A percentile compares a stretch with the other conserved stretches of the same genome.
Evolutionary conservation across 441 rosid genomes (phyloP).

Genomic region (Pelargonium cotyledonis): DNA sequence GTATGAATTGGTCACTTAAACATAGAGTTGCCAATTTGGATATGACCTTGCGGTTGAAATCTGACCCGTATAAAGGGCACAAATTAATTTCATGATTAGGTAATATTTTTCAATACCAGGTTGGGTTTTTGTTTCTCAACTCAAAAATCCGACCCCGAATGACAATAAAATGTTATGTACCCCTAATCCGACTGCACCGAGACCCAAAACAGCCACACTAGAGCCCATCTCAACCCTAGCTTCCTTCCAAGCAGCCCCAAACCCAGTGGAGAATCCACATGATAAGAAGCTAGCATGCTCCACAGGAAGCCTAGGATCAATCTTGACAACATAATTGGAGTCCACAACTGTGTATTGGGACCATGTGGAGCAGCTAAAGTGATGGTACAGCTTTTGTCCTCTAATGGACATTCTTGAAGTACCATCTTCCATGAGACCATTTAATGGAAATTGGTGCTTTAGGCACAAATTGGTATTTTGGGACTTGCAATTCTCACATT

Average conservation of each 20-base stretch:
- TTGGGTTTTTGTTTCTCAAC: too few species aligned
- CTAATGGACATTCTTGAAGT: neutral
- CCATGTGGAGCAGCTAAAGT: neutral
- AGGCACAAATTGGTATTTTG: neutral
- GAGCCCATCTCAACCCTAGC: constrained; percentile 48
- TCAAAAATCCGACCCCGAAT: too few species aligned
- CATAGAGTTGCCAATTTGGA: neutral
- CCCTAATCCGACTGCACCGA: constrained; percentile 65
- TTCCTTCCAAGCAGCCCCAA: constrained; percentile 58
- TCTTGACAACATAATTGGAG: constrained; percentile 24
- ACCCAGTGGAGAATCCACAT: constrained; percentile 49
- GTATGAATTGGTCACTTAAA: too few species aligned
- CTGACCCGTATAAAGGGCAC: neutral
- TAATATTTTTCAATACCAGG: too few species aligned
- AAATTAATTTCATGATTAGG: too few species aligned
- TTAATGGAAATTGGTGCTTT: neutral
- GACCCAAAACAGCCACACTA: constrained; percentile 48
- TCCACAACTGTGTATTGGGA: neutral
- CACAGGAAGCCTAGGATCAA: constrained; percentile 20
- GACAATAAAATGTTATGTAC: constrained; percentile 7
- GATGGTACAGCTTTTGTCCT: neutral
- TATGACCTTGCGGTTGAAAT: neutral
- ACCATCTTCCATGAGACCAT: neutral
- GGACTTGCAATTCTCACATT: neutral
- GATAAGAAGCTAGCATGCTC: constrained; percentile 37